Evolutionary conservation across 148 eudicot species (phyloP), one percentile per base, ranked within the genome.

Genomic region (Silene uniflora): DNA sequence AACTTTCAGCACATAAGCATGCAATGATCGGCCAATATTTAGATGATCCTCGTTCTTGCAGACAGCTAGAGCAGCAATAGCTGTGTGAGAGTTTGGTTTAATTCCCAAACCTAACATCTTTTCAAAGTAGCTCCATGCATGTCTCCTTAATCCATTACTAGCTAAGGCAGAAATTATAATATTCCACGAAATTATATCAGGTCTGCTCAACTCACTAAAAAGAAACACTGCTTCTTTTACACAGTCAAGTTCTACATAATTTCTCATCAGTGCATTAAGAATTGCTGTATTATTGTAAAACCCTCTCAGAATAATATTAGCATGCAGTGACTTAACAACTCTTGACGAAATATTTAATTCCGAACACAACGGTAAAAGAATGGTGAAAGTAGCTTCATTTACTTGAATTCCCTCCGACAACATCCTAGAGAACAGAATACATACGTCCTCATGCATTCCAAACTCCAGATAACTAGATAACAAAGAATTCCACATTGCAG

Each of bases 401-500:
- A 74, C 78, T 10, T 12, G 69, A 13, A 78, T 56, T 67, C 85
- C 88, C 69, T 80, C 78, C 3, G 79, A 58, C 27, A 68, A 76
- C 90, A 87, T 87, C 70, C 74, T 75, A 23, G 56, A 77, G 42
- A 79, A 80, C 56, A 85, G 32, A 39, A 39, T 67, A 75, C 75
- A 67, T 25, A 84, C 86, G 75, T 83, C 79, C 54, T 78, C 78
- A 61, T 69, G 68, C 42, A 19, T 73, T 54, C 84, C 82, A 55
- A 17, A 71, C 55, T 78, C 83, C 56, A 67, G 71, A 74, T 52
- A 83, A 12, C 67, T 70, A 27, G 74, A 81, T 42, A 87, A 39
- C 77, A 83, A 81, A 39, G 90, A 85, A 74, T 87, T 87, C 85
- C 84, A 87, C 76, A 87, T 68, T 56, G 83, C 80, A 75, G 69